phyloP scores from a whole-genome alignment of 805 yeast genomes.

The Candida suzukii region DNA sequence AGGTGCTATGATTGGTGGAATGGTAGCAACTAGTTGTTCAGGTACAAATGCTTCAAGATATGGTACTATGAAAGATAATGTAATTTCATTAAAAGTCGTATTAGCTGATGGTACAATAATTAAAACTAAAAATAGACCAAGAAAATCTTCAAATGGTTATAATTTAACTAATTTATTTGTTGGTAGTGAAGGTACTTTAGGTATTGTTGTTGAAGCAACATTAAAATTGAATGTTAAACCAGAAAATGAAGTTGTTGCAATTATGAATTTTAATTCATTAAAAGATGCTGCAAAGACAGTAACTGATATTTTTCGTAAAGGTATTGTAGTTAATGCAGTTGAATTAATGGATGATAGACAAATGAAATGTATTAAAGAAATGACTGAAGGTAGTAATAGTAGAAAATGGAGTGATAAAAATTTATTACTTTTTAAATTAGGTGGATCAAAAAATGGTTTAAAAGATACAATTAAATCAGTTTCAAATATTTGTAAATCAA shows the following conservation, averaged over 20 bases:
- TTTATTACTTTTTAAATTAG: slow-evolving; percentile 52
- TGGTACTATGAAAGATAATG: slow-evolving; percentile 75
- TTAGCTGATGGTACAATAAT: slow-evolving; percentile 74
- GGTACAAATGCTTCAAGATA: slow-evolving; percentile 74
- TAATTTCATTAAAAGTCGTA: slow-evolving; percentile 62
- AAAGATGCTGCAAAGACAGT: slow-evolving; percentile 69
- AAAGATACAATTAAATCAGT: slow-evolving; percentile 41
- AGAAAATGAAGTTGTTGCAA: slow-evolving; percentile 55
- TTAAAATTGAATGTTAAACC: slow-evolving; percentile 64
- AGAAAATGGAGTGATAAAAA: slow-evolving; percentile 25
- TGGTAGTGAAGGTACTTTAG: slow-evolving; percentile 78
- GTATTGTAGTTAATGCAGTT: slow-evolving; percentile 65
- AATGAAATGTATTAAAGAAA: slow-evolving; percentile 57
- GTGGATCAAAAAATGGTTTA: slow-evolving; percentile 35
- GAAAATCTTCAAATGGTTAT: slow-evolving; percentile 76
- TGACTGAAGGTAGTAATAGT: slow-evolving; percentile 34
- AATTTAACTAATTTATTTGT: slow-evolving; percentile 68
- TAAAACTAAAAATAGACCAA: slow-evolving; percentile 67
- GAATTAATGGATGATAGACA: slow-evolving; percentile 68
- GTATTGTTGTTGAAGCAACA: slow-evolving; percentile 73
- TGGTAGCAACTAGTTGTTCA: slow-evolving; percentile 68
- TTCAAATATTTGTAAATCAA: slow-evolving; percentile 40
- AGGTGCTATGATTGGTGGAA: slow-evolving; percentile 74
- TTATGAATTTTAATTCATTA: slow-evolving; percentile 61
- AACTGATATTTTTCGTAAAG: slow-evolving; percentile 50